Evolutionary conservation across 129 eudicot species (phyloP).

Genomic region (Scalesia atractyloides): DNA sequence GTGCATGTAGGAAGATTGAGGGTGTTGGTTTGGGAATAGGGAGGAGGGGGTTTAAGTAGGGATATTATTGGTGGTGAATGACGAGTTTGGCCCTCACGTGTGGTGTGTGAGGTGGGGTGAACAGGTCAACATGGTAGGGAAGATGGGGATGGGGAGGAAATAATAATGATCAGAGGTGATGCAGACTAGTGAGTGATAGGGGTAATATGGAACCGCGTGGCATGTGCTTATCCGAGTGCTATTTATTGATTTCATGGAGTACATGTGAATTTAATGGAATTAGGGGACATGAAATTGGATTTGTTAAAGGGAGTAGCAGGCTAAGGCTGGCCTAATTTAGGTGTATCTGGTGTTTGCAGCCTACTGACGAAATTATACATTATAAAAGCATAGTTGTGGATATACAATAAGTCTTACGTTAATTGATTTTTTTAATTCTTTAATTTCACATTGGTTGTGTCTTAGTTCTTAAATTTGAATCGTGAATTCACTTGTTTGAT

Average conservation of each 20-base stretch:
- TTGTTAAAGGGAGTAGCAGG: no score
- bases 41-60: conserved; percentile 9
- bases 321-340: no score
- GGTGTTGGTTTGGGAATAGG: conserved; percentile 24
- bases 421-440: no score
- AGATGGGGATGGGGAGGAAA: conserved; percentile 31
- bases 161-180: conserved; percentile 25
- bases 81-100: conserved; percentile 57
- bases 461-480: no score
- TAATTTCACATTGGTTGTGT: no score
- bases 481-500: no score
- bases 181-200: background rate
- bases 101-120: conserved; percentile 42
- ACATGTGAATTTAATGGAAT: background rate
- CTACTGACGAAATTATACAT: no score
- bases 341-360: no score
- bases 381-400: no score
- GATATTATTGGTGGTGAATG: conserved; percentile 12
- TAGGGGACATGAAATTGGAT: no score
- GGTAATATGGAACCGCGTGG: conserved; percentile 26
- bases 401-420: no score
- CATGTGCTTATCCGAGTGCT: conserved; percentile 40
- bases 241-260: conserved; percentile 17
- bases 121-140: conserved; percentile 60
- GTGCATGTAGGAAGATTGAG: conserved; percentile 22